Evolutionary conservation across 2,329 filamentous ascomycete genomes (phyloP), one percentile per base, ranked within the genome.

Genomic region (Colletotrichum lindemuthianum): DNA sequence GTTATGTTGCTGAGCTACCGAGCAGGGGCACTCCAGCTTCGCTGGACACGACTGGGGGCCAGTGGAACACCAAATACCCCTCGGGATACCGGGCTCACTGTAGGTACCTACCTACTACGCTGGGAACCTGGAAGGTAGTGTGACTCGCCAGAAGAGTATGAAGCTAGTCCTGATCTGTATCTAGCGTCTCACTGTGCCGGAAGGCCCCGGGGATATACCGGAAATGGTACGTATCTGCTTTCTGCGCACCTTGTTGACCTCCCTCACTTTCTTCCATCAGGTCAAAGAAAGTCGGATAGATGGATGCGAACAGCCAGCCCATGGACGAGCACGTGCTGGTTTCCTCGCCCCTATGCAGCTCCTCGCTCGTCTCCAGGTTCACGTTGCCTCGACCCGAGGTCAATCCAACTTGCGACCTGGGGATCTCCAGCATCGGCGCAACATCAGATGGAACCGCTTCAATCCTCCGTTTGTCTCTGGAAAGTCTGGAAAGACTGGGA

Each of bases 181-280:
- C 51, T 61, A 61, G 61, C 51, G 61, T 41, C 34, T 32, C 47
- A 52, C 40, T 50, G 24, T 56, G 41, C 58, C 61, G 61, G 58
- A 54, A 61, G 13, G 52, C 61, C n/a, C 43, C 61, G 58, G 61
- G 58, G 58, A 65, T 52, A 61, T 51, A 41, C 61, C 61, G 61
- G 58, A 65, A 51, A 56, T 15, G 45, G 47, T 61, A 65, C 61
- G 51, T 65, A 61, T 36, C 36, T 16, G 32, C 33, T n/a, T 9
- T 4, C 24, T 32, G n/a, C 16, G 4, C 4, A 16, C 11, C 11
- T 12, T 34, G 24, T 24, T 24, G 24, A 5, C 24, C 24, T 24
- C 24, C 24, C 24, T 40, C 9, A 9, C 9, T 40, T 40, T 40
- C 37, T 13, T 40, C 37, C 37, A 40, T 13, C 37, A 40, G 37